Evolutionary conservation across 768 basidiomycete genomes (phyloP), one percentile per base, ranked within the genome.

Genomic region (Cantharellus cinnabarinus): DNA sequence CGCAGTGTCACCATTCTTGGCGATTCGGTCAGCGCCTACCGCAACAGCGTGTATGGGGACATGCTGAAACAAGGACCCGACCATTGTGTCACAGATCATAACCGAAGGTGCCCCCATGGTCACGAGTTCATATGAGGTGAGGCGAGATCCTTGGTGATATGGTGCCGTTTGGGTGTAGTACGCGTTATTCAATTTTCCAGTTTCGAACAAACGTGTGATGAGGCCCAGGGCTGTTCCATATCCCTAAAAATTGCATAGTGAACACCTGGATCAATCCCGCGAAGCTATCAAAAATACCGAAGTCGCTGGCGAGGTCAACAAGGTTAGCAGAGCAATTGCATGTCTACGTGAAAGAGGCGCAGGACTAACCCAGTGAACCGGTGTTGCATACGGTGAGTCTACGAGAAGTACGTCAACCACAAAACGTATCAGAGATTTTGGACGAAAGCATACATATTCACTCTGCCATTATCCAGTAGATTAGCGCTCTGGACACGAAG

Each of bases 21-120:
- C 88, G 63, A 98, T 82, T 60, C 90, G 75, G 67, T 93, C 89
- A 14, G 89, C 88, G 42, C 89, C 89, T 42, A 91, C 89, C 58
- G 75, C 80, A 58, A 91, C 80, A 37, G 82, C 87, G 65, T 90
- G 85, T 57, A 93, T 87, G 29, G 76, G 70, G 67, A 86, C 76
- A 67, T 90, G 80, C 67, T 93, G 89, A 73, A 98, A 88, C 57
- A 97, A 71, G 0, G 89, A 93, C 4, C 94, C 94, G 15, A 98
- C 88, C 86, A 95, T 95, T 41, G 89, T 94, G 67, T 98, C 94
- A 67, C 91, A 94, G 54, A 98, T 83, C 89, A 98, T 94, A 3
- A 83, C 81, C 3, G 86, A 85, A 0, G 89, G 85, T 10, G 93
- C 84, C 41, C 79, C 73, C 51, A 97, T 77, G 2, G 83, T 83